Conservation (phyloP, 2,329 filamentous ascomycete species). For the Tolypocladium amazonense region DNA sequence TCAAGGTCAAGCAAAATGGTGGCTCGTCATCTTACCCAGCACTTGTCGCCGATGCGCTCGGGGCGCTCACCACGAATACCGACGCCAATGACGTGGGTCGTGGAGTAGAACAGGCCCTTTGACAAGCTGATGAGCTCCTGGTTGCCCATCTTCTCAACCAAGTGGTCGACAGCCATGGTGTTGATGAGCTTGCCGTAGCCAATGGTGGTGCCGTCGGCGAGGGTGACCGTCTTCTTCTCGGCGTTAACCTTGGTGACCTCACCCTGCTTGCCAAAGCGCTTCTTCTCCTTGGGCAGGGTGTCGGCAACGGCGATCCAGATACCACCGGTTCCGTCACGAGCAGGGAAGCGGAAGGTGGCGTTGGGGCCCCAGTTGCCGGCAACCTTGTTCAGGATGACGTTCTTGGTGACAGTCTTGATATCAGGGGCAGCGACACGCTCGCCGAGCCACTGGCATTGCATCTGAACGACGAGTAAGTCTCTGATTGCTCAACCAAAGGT, state of each 20-base stretch:
- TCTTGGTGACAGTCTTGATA: slow-evolving; percentile 85
- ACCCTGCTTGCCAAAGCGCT: slow-evolving; percentile 75
- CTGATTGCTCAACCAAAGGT: neutral
- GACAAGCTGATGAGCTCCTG: slow-evolving; percentile 70
- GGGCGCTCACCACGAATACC: slow-evolving; percentile 86
- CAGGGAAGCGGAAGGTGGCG: slow-evolving; percentile 96
- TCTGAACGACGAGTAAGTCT: slow-evolving; percentile 39
- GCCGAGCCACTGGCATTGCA: slow-evolving; percentile 98
- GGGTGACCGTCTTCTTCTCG: slow-evolving; percentile 68
- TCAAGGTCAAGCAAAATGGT: neutral
- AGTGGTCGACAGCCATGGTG: slow-evolving; percentile 90
- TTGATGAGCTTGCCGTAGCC: slow-evolving; percentile 87
- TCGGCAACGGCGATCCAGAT: slow-evolving; percentile 98
- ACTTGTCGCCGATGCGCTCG: slow-evolving; percentile 97
- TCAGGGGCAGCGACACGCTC: slow-evolving; percentile 97
- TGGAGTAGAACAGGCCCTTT: slow-evolving; percentile 93
- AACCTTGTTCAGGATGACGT: slow-evolving; percentile 91
- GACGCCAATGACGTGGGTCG: slow-evolving; percentile 93
- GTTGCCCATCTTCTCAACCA: slow-evolving; percentile 81
- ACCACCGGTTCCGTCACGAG: slow-evolving; percentile 87
- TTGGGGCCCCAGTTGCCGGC: slow-evolving; percentile 98
- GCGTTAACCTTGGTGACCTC: slow-evolving; percentile 81
- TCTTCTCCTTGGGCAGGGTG: slow-evolving; percentile 86
- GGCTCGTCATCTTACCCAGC: slow-evolving; percentile 57
- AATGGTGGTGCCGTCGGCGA: slow-evolving; percentile 78